A percentile compares a stretch with the other conserved stretches of the same genome.
Evolutionary conservation across 1,284 basidiomycete species (phyloP).

Genomic region (Ceratobasidium sp.): DNA sequence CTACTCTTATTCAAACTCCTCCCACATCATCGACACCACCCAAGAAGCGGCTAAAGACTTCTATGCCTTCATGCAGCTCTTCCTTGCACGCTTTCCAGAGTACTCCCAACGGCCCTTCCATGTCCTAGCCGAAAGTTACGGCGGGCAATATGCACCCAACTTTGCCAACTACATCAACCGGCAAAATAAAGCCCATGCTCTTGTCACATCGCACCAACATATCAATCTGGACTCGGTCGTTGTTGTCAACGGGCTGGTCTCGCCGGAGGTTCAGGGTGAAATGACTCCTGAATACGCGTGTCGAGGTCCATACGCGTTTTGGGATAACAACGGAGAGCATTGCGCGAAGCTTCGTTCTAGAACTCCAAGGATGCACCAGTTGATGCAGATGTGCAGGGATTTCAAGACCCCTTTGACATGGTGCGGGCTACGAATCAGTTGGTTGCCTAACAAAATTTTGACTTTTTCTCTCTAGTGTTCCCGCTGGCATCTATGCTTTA

Average conservation of each 20-base stretch:
- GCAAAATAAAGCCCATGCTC: slow-evolving; percentile 58
- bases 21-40: slow-evolving; percentile 49
- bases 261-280: neutral
- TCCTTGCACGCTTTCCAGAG: slow-evolving; percentile 63
- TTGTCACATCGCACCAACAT: neutral
- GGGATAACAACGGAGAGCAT: slow-evolving; percentile 34
- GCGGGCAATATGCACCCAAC: slow-evolving; percentile 70
- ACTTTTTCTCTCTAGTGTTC: neutral
- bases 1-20: slow-evolving; percentile 69
- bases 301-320: slow-evolving; percentile 31
- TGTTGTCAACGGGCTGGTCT: slow-evolving; percentile 25
- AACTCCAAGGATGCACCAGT: slow-evolving; percentile 9
- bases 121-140: slow-evolving; percentile 70
- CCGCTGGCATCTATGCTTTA: slow-evolving; percentile 21
- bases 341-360: slow-evolving; percentile 35
- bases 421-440: neutral
- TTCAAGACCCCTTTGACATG: slow-evolving; percentile 36
- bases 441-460: neutral
- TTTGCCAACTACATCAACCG: slow-evolving; percentile 66
- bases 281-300: slow-evolving; percentile 36
- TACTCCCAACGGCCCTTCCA: slow-evolving; percentile 54
- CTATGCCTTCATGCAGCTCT: slow-evolving; percentile 70
- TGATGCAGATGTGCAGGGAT: slow-evolving; percentile 18
- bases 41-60: slow-evolving; percentile 49
- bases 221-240: slow-evolving; percentile 34